Evolutionary conservation across 2,329 filamentous ascomycete genomes (phyloP), one percentile per base, ranked within the genome.

Genomic region (Botrytis hyacinthi): DNA sequence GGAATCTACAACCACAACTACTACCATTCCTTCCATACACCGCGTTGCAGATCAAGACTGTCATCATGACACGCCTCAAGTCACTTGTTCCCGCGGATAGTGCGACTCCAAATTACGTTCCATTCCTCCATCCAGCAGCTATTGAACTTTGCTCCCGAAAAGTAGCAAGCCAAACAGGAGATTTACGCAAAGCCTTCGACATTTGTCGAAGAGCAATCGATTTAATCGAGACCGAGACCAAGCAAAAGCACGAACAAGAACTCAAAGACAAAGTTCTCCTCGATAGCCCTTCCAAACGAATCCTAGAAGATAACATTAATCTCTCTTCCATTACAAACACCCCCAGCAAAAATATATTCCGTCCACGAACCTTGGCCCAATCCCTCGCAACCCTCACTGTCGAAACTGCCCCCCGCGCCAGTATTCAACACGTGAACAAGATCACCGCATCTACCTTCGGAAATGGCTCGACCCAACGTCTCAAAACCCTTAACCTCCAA

Each of bases 131-230:
- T 79, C 95, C 95, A 1, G 93, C 94, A 20, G 96, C 96, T 29
- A 94, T 99, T 78, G 93, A 97, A 79, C 90, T 99, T 62, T 97
- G 95, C 81, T 92, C 96, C 12, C 93, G 96, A 81, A 99, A 98
- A 82, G 93, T 99, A 26, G 92, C 96, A 6, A 94, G 92, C 71
- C 95, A 98, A 81, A 97, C 94, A 0, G 96, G 96, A 61, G 96
- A 99, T 82, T 83, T 99, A 67, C 93, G 96, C 75, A 97, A 97
- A 82, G 95, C 95, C 0, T 98, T 98, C 79, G 95, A 98, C 82
- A 93, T 99, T 74, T 94, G 95, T 82, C 92, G 94, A 65, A 90
- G 94, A 71, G 94, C 95, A 5, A 90, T 99, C 73, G 95, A 98
- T 81, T 84, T 97, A 35, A 90, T 98, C 67, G 96, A 98, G 83